A percentile compares a stretch with the other conserved stretches of the same genome.
Conservation (phyloP, 805 yeast genomes). For the Candida mattraensis region DNA sequence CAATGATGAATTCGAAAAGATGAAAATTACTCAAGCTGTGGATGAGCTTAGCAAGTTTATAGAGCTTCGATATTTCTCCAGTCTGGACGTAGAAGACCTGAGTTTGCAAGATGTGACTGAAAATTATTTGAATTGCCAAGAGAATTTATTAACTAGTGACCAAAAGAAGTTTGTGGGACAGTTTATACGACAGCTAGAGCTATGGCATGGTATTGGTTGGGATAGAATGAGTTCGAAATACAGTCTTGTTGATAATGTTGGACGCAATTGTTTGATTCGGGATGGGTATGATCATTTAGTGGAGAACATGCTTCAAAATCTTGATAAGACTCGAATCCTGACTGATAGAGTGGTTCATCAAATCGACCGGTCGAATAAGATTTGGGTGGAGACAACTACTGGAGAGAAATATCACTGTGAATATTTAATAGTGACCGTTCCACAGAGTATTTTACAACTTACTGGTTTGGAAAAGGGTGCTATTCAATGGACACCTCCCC, state of each 20-base stretch:
- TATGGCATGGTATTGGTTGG: slow-evolving; percentile 82
- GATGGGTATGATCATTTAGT: slow-evolving; percentile 59
- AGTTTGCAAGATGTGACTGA: slow-evolving; percentile 46
- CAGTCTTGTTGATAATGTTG: slow-evolving; percentile 68
- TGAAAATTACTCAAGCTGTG: slow-evolving; percentile 41
- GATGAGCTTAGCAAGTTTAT: slow-evolving; percentile 60
- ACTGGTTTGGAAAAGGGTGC: slow-evolving; percentile 39
- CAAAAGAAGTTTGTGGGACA: slow-evolving; percentile 56
- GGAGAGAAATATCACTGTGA: slow-evolving; percentile 42
- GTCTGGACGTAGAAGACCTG: slow-evolving; percentile 48
- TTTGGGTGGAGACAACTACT: slow-evolving; percentile 35
- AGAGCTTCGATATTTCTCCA: slow-evolving; percentile 54
- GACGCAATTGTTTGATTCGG: slow-evolving; percentile 71
- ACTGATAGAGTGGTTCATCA: slow-evolving; percentile 42
- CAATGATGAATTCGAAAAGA: slow-evolving; percentile 17
- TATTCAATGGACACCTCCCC: slow-evolving; percentile 54
- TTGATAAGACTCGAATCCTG: slow-evolving; percentile 41
- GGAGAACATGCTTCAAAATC: slow-evolving; percentile 39
- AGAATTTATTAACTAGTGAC: slow-evolving; percentile 45
- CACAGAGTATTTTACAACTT: slow-evolving; percentile 65
- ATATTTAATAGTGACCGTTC: slow-evolving; percentile 70
- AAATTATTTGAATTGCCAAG: slow-evolving; percentile 46
- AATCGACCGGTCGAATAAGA: slow-evolving; percentile 34
- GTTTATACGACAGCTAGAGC: slow-evolving; percentile 57
- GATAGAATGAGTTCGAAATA: slow-evolving; percentile 64